phyloP scores from a whole-genome alignment of 225 moss, liverwort and hornwort genomes.

The Thuidium tamariscinum region DNA sequence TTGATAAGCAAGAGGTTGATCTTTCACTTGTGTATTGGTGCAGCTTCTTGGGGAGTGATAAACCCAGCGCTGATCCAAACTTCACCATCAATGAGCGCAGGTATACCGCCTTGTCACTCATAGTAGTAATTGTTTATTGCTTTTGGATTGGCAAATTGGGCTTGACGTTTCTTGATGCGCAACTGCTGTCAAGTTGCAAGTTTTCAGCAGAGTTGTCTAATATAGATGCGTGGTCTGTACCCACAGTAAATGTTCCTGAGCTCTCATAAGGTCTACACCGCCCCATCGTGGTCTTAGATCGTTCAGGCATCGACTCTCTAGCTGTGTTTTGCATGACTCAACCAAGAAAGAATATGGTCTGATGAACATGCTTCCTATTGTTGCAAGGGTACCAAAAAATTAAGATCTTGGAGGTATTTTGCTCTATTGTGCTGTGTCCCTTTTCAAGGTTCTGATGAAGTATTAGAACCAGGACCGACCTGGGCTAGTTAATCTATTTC shows the following conservation, averaged over 20 bases:
- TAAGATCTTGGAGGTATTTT: background rate
- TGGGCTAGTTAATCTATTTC: background rate
- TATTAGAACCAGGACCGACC: background rate
- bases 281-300: background rate
- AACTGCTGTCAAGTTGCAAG: background rate
- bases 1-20: background rate
- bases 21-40: background rate
- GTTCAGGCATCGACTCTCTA: background rate
- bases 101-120: background rate
- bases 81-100: background rate
- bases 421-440: background rate
- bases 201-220: constrained; percentile 1
- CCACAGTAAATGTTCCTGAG: constrained; percentile 4
- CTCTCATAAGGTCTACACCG: background rate
- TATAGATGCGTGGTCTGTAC: background rate
- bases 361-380: background rate
- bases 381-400: background rate
- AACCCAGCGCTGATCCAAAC: background rate
- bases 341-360: background rate
- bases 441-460: background rate
- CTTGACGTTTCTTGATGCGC: background rate
- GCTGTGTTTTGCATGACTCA: background rate
- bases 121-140: background rate
- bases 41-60: constrained; percentile 10
- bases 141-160: background rate